A percentile compares a stretch with the other conserved stretches of the same genome.
Evolutionary conservation across 176 grass and related monocot genomes (phyloP).

Genomic region (Hordeum marinum): DNA sequence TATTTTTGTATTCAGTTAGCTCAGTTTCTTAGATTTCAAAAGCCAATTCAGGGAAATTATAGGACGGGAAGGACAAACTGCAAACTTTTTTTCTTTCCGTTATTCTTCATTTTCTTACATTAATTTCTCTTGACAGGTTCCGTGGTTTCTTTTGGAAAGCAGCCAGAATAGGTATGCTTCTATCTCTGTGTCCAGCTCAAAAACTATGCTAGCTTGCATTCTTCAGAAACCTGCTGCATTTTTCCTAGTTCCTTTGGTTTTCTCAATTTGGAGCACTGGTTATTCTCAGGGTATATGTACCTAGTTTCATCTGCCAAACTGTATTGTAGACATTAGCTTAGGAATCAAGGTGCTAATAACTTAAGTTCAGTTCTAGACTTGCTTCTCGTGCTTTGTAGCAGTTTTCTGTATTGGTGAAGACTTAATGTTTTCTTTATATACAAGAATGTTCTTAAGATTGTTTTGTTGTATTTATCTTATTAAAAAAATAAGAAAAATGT

Average conservation of each 20-base stretch:
- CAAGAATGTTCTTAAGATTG: not conserved
- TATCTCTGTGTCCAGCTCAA: not conserved
- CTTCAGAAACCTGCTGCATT: not conserved
- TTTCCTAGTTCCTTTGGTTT: not conserved
- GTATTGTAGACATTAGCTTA: not conserved
- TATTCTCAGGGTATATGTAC: not conserved
- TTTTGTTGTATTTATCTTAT: not conserved
- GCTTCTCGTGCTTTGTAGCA: not conserved
- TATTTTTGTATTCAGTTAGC: not conserved
- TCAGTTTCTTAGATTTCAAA: not conserved
- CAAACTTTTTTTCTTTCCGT: not conserved
- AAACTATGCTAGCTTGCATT: not conserved
- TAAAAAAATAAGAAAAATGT: not conserved
- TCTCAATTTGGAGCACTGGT: not conserved
- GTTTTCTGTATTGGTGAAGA: not conserved
- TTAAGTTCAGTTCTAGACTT: not conserved
- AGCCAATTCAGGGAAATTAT: not conserved
- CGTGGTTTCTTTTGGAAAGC: slow-evolving; percentile 73
- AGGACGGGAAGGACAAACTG: not conserved
- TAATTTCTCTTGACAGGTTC: slow-evolving; percentile 32
- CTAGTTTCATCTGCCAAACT: not conserved
- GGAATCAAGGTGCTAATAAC: not conserved
- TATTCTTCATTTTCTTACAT: slow-evolving; percentile 10
- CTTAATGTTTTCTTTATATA: not conserved
- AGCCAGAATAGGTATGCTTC: slow-evolving; percentile 52